Evolutionary conservation across 257 asterid genomes (phyloP), one percentile per base, ranked within the genome.

Genomic region (Solanum lycopersicoides): DNA sequence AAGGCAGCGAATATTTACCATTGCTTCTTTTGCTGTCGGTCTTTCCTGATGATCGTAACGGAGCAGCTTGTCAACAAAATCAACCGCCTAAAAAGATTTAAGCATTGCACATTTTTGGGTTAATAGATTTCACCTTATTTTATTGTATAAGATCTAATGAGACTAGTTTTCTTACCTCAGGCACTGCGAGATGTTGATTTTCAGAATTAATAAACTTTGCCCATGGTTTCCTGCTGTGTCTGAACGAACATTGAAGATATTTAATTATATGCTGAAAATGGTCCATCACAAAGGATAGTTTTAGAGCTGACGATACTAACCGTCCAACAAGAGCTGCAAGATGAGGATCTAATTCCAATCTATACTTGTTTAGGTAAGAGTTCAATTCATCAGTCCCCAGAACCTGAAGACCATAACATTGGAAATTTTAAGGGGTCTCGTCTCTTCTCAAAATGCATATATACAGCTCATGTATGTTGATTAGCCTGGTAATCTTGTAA

Each of bases 1-100:
- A 50, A 41, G 79, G 10, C 53, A 41, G 37, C 50, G 23, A 44
- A 83, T 63, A 82, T 47, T 89, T 92, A 95, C 99, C 99, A 96
- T 96, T 86, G 98, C 99, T 93, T 95, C 99, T 89, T 96, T 95
- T 7, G 98, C 98, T 56, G 99, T 95, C 42, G 97, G 99, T 91
- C 99, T 89, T 86, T 95, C 99, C 89, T 94, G 98, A 91, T 96
- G 98, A 90, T 96, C 98, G 88, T 94, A 96, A 23, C 96, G 93
- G 85, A 96, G 91, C 91, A 96, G 89, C 90, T 95, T 94, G 95
- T 96, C 99, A 86, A 95, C 99, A 93, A 96, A 96, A 87, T 96
- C 99, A 79, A 96, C 91, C 69, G 99, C 99, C 99, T 96, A 86
- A 37, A 86, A 63, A 84, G 83, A 87, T 44, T 28, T 37, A 66